Conservation (phyloP, 1,284 basidiomycete genomes). For the Coniferiporia sulphurascens region DNA sequence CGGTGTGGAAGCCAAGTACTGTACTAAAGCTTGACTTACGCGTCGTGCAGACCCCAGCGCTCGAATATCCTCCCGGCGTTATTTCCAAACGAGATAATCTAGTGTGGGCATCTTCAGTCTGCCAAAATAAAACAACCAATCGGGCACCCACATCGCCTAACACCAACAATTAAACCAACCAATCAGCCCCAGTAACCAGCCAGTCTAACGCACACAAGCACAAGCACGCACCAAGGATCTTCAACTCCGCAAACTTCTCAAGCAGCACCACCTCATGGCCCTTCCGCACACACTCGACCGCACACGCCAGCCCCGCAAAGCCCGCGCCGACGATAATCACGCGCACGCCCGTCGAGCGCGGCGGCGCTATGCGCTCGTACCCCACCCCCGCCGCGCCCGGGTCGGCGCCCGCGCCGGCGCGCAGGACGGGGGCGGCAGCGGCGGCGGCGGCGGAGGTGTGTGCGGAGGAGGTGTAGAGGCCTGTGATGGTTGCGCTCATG, state of each 20-base stretch:
- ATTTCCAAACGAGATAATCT: slow-evolving; percentile 21
- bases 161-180: background rate
- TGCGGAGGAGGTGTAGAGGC: too few species aligned
- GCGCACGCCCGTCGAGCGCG: slow-evolving; percentile 16
- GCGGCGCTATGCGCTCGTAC: background rate
- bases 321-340: slow-evolving; percentile 26
- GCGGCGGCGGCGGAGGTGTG: background rate
- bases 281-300: slow-evolving; percentile 24
- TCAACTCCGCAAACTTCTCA: slow-evolving; percentile 20
- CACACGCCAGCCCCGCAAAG: slow-evolving; percentile 25
- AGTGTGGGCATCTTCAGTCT: background rate
- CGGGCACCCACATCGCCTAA: background rate
- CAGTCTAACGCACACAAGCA: too few species aligned
- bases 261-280: slow-evolving; percentile 24
- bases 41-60: slow-evolving; percentile 20
- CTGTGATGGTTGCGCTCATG: too few species aligned
- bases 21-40: background rate
- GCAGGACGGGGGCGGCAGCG: background rate
- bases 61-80: slow-evolving; percentile 19
- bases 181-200: too few species aligned
- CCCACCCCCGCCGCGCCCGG: background rate
- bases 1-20: too few species aligned
- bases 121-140: too few species aligned
- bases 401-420: too few species aligned
- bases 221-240: slow-evolving; percentile 14